Base-by-base conservation (phyloP, 768 basidiomycete species). In the Daedaleopsis nitida region DNA sequence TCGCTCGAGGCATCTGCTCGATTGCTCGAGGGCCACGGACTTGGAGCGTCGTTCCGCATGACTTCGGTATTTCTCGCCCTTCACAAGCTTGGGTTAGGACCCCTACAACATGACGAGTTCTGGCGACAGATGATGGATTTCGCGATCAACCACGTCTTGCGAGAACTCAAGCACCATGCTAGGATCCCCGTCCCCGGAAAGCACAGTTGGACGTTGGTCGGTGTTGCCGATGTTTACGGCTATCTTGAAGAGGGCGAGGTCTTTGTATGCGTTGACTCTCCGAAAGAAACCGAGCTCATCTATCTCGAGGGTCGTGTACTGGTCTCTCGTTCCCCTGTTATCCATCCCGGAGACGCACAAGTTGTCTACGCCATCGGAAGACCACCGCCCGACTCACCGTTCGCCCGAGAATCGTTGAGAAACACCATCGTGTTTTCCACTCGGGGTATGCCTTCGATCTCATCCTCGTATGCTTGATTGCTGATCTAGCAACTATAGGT, bases 401-500 rank as follows among this genome's bases (percentile, higher is more conserved):
- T 83, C 66, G 78, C 62, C 3, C 71, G 62, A 21, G 84, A 87
- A 68, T 77, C 79, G 5, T 72, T 86, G 12, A 67, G 75, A n/a
- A 88, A 89, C 66, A 85, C 84, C 0, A 78, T 89, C 10, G 86
- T 91, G 0, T 89, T 89, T 70, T 85, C 85, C 34, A 77, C 80
- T 8, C 66, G 78, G 66, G 88, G 87, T 84, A 59, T 32, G 70
- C 62, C 32, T 19, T 17, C 7, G 27, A 32, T 32, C n/a, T 39
- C 21, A 19, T 19, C 12, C 23, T 38, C 42, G 19, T 24, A 16
- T 43, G 59, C n/a, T 17, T 45, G 17, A 19, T 42, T 32, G 27
- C 27, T 32, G 27, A 42, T 32, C 6, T 16, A 42, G 7, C 23
- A 44, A 12, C 13, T 7, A 89, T 23, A 88, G 88, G 87, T 9